Evolutionary conservation across 257 asterid species (phyloP).

Genomic region (Cordia subcordata): DNA sequence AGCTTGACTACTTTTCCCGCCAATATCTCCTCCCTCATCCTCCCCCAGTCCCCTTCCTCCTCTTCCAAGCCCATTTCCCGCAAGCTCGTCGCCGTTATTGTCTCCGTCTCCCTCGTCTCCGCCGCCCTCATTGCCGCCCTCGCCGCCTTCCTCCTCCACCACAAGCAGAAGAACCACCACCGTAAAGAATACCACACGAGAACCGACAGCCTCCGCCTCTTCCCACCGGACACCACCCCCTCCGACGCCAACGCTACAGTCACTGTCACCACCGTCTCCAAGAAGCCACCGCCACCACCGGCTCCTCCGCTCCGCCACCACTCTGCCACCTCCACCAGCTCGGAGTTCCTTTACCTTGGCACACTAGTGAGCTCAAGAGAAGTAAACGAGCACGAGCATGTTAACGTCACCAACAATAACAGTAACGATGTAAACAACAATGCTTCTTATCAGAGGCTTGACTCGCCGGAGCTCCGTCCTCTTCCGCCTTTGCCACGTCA

Average conservation of each 20-base stretch:
- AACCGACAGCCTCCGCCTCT: slow-evolving; percentile 58
- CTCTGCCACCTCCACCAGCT: slow-evolving; percentile 50
- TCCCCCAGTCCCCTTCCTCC: slow-evolving; percentile 53
- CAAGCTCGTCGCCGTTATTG: slow-evolving; percentile 52
- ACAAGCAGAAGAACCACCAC: slow-evolving; percentile 32
- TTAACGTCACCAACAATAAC: neutral
- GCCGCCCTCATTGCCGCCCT: slow-evolving; percentile 16
- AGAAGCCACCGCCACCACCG: slow-evolving; percentile 47
- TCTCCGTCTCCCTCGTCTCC: slow-evolving; percentile 43
- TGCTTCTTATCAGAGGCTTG: slow-evolving; percentile 38
- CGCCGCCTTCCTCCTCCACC: slow-evolving; percentile 45
- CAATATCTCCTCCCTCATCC: slow-evolving; percentile 78
- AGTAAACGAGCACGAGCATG: slow-evolving; percentile 18
- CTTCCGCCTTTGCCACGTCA: slow-evolving; percentile 87
- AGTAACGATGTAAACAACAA: slow-evolving; percentile 14
- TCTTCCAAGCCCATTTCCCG: slow-evolving; percentile 36
- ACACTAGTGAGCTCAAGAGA: slow-evolving; percentile 60
- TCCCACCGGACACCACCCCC: slow-evolving; percentile 50
- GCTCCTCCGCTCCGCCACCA: slow-evolving; percentile 35
- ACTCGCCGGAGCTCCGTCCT: slow-evolving; percentile 91
- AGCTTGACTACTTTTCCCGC: slow-evolving; percentile 60
- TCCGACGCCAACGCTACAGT: slow-evolving; percentile 34
- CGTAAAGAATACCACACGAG: slow-evolving; percentile 26
- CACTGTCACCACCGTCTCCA: slow-evolving; percentile 8
- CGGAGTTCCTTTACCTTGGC: slow-evolving; percentile 78